phyloP scores from a whole-genome alignment of 2,329 filamentous ascomycete genomes.

The Dendrostoma leiphaemia region DNA sequence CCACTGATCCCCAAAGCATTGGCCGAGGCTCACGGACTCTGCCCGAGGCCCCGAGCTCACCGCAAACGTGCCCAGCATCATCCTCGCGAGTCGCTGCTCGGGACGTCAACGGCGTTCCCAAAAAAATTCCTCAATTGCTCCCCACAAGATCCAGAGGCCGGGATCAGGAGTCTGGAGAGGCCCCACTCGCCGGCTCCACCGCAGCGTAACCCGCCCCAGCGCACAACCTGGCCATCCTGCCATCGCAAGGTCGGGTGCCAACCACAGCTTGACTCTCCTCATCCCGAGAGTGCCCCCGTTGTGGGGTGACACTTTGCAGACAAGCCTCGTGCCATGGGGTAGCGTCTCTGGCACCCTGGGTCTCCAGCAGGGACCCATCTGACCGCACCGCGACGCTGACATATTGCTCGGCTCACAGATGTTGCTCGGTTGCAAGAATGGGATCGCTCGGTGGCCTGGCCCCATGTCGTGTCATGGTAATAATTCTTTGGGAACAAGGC shows the following conservation, averaged over 20 bases:
- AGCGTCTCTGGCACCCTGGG: background rate
- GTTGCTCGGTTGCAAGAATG: no score
- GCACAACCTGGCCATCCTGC: background rate
- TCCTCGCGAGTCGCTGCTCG: no score
- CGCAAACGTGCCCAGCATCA: background rate
- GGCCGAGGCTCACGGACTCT: background rate
- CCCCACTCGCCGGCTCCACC: background rate
- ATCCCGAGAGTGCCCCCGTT: slow-evolving; percentile 1
- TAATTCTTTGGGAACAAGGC: no score
- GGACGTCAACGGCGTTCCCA: no score
- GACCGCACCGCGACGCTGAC: slow-evolving; percentile 4
- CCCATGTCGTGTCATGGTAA: no score
- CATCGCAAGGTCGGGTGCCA: background rate
- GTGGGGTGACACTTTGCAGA: background rate
- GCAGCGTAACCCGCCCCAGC: slow-evolving; percentile 7
- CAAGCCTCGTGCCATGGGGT: slow-evolving; percentile 7
- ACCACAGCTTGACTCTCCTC: background rate
- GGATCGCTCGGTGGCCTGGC: no score
- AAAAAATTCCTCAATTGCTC: background rate
- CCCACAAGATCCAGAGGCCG: background rate
- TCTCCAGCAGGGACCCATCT: no score
- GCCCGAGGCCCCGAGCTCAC: background rate
- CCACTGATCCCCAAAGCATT: no score
- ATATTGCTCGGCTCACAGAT: slow-evolving; percentile 1
- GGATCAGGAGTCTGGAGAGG: background rate